Percentiles rank a stretch among this genome's conserved stretches.
Conservation (phyloP, 306 rosid species). For the Notholithocarpus densiflorus region DNA sequence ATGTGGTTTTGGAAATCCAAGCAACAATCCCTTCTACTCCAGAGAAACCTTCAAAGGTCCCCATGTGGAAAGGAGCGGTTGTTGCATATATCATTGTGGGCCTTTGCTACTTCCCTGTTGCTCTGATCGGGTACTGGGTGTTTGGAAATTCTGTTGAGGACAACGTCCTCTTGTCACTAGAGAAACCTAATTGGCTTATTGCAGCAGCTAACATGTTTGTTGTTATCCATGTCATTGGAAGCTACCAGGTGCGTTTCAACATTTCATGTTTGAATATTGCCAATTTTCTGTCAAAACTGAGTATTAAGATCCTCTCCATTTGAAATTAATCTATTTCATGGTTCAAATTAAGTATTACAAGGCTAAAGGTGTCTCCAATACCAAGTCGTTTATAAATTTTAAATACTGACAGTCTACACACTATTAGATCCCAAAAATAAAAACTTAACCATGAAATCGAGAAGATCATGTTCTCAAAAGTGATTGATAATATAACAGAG, state of each 20-base stretch:
- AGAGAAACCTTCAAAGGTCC: conserved; percentile 70
- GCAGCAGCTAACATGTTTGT: conserved; percentile 71
- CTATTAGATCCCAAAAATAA: too few species aligned
- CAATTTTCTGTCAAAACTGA: too few species aligned
- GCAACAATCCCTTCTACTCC: conserved; percentile 86
- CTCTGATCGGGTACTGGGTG: conserved; percentile 55
- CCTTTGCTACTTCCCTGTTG: conserved; percentile 75
- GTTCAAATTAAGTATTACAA: too few species aligned
- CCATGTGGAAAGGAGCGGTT: conserved; percentile 83
- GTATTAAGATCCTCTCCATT: too few species aligned
- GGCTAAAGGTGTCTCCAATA: too few species aligned
- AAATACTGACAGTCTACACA: too few species aligned
- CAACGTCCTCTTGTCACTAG: conserved; percentile 41
- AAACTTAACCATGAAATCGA: too few species aligned
- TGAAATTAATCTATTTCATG: too few species aligned
- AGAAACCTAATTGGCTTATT: conserved; percentile 69
- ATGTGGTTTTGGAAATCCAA: conserved; percentile 80
- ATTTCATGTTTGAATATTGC: background rate
- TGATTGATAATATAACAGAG: background rate
- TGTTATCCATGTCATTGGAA: conserved; percentile 71
- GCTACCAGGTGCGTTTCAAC: conserved; percentile 55
- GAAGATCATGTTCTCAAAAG: too few species aligned
- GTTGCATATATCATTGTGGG: conserved; percentile 75
- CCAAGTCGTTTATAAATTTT: too few species aligned
- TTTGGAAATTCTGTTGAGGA: conserved; percentile 54